These are phyloP conservation scores for Trametes sanguinea DNA, from an alignment of 768 basidiomycete species.

Conservation along the genomic window DNA sequence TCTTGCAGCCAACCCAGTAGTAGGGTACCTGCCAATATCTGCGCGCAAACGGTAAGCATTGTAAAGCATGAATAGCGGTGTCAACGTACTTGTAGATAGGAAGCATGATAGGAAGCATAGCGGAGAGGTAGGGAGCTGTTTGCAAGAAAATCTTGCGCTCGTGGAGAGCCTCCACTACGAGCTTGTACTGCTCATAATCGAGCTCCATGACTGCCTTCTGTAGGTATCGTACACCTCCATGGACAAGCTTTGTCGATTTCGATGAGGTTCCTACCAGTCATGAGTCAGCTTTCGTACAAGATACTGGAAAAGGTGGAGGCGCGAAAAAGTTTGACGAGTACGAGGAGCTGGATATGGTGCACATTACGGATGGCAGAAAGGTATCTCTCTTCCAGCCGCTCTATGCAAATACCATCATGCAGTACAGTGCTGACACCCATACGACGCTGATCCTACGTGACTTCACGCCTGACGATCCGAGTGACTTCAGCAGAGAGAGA, in stretches of 20 bases:
- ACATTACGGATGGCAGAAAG: too few species aligned
- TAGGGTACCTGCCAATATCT: conserved; percentile 98
- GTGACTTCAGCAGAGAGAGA: too few species aligned
- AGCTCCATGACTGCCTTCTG: conserved; percentile 96
- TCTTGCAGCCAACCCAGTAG: conserved; percentile 92
- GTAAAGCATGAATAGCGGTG: too few species aligned
- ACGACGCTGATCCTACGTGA: too few species aligned
- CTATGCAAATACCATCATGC: too few species aligned
- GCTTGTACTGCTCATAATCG: conserved; percentile 95
- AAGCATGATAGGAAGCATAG: conserved; percentile 95
- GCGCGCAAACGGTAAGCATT: background rate
- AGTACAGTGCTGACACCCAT: too few species aligned
- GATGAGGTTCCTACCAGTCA: conserved; percentile 79
- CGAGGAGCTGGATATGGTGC: too few species aligned
- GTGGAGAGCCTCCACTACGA: conserved; percentile 92
- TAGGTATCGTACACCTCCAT: conserved; percentile 96
- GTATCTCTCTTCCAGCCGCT: too few species aligned
- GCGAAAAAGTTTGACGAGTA: too few species aligned
- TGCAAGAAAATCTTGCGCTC: conserved; percentile 93
- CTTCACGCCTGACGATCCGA: too few species aligned
- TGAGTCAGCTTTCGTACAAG: background rate
- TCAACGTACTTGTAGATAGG: conserved; percentile 82
- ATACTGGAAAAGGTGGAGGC: background rate
- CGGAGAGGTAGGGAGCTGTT: conserved; percentile 90
- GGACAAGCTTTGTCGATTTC: conserved; percentile 97